Percentiles rank a stretch among this genome's conserved stretches.
Evolutionary conservation across 2,329 filamentous ascomycete genomes (phyloP).

Genomic region (Trichoderma brevicompactum): DNA sequence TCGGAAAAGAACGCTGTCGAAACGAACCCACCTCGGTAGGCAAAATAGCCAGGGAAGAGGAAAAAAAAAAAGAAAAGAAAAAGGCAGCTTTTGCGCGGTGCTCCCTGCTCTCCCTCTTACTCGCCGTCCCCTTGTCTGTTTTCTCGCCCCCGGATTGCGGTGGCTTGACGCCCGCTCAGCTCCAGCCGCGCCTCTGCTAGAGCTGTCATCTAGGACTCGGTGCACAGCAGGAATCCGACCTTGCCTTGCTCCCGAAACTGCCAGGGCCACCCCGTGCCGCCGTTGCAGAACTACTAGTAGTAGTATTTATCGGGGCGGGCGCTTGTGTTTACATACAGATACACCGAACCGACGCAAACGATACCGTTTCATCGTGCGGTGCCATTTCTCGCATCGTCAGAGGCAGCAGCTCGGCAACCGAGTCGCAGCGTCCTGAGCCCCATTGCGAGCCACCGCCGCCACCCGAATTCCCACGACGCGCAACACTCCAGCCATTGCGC

Average conservation of each 20-base stretch:
- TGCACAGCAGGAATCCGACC: conserved; percentile 19
- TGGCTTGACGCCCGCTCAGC: conserved; percentile 22
- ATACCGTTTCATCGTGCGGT: background rate
- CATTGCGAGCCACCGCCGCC: background rate
- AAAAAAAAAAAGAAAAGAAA: background rate
- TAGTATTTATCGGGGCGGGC: conserved; percentile 2
- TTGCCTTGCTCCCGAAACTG: conserved; percentile 9
- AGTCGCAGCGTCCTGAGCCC: conserved; percentile 1
- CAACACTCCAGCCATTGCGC: conserved; percentile 19
- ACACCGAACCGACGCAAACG: conserved; percentile 13
- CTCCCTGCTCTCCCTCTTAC: background rate
- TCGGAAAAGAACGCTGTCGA: background rate
- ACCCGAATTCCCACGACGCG: conserved; percentile 10
- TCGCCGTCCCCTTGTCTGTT: background rate
- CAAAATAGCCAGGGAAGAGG: background rate
- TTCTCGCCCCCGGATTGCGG: conserved; percentile 13
- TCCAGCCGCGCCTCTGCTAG: conserved; percentile 12
- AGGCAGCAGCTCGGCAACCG: conserved; percentile 7
- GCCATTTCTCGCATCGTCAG: background rate
- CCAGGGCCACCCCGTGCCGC: conserved; percentile 11
- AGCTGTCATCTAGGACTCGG: conserved; percentile 5
- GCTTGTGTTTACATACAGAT: conserved; percentile 24
- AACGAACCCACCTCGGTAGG: conserved; percentile 9
- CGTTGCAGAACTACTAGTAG: background rate
- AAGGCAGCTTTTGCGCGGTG: conserved; percentile 7